Conservation (phyloP, 306 rosid species). For the Pyrus betulifolia region DNA sequence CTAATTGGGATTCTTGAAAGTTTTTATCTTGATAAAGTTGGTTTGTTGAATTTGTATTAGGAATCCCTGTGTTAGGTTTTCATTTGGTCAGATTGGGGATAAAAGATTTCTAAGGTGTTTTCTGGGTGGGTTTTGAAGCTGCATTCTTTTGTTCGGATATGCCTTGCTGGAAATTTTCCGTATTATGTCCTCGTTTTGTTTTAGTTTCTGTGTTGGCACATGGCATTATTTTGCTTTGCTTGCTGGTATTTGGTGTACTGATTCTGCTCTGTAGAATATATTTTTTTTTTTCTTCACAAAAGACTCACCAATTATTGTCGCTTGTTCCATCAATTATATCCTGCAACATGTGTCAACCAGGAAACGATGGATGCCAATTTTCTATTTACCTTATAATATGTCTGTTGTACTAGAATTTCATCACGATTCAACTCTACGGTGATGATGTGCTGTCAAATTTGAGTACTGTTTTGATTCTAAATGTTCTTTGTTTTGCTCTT, state of each 20-base stretch:
- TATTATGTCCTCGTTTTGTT: not conserved
- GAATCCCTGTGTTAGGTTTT: constrained; percentile 2
- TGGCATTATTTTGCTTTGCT: not conserved
- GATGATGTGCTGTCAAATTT: not conserved
- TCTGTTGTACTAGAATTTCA: not conserved
- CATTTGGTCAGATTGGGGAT: not conserved
- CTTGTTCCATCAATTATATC: not conserved
- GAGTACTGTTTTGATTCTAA: not conserved
- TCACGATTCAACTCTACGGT: not conserved
- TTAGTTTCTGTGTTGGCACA: not conserved
- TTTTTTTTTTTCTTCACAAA: not conserved
- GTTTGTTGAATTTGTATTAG: not conserved
- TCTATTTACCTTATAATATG: not conserved
- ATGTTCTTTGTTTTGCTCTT: not conserved
- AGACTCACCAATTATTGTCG: not conserved
- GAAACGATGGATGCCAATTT: not conserved
- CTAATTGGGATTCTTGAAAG: not conserved
- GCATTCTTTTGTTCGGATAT: not conserved
- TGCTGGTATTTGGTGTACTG: not conserved
- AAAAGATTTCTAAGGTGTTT: not conserved
- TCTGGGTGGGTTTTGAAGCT: not conserved
- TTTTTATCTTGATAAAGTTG: not conserved
- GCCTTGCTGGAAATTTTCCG: not conserved
- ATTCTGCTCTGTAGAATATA: not conserved
- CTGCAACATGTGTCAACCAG: not conserved